These are phyloP conservation scores for Gremmenia infestans DNA, from an alignment of 2,329 filamentous ascomycete species.

Conservation along the genomic window DNA sequence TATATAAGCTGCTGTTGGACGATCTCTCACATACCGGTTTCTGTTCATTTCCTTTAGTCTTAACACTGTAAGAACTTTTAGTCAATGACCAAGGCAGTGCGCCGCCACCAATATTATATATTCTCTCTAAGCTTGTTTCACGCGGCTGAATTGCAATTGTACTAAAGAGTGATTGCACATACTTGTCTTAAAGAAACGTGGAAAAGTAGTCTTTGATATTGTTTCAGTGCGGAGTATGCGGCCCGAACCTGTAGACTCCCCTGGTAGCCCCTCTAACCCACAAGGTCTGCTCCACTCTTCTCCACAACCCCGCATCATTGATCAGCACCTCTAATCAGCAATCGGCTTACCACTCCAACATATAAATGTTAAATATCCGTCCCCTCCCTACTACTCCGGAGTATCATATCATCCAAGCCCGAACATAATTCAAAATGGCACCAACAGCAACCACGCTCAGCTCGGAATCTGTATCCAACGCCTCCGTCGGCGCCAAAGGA, in stretches of 20 bases:
- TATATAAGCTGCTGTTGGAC: background rate
- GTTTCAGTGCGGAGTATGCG: no score
- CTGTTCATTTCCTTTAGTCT: background rate
- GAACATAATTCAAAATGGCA: constrained; percentile 28
- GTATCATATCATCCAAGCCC: background rate
- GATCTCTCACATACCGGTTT: background rate
- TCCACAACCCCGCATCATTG: background rate
- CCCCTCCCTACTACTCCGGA: background rate
- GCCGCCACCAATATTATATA: background rate
- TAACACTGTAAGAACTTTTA: background rate
- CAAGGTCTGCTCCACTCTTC: background rate
- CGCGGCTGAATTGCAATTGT: no score
- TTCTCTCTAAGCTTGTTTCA: background rate
- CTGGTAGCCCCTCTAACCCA: no score
- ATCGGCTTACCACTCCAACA: background rate
- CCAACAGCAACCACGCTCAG: constrained; percentile 33
- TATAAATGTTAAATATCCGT: background rate
- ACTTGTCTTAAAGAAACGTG: no score
- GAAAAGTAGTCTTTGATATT: no score
- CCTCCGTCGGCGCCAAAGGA: constrained; percentile 40
- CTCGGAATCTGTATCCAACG: constrained; percentile 36
- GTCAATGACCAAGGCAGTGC: background rate
- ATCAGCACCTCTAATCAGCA: background rate
- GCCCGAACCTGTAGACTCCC: no score
- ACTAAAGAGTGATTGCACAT: no score